A percentile compares a stretch with the other conserved stretches of the same genome.
These are phyloP conservation scores for Penicillium concentricum DNA, from an alignment of 2,329 filamentous ascomycete genomes.

Conservation along the genomic window DNA sequence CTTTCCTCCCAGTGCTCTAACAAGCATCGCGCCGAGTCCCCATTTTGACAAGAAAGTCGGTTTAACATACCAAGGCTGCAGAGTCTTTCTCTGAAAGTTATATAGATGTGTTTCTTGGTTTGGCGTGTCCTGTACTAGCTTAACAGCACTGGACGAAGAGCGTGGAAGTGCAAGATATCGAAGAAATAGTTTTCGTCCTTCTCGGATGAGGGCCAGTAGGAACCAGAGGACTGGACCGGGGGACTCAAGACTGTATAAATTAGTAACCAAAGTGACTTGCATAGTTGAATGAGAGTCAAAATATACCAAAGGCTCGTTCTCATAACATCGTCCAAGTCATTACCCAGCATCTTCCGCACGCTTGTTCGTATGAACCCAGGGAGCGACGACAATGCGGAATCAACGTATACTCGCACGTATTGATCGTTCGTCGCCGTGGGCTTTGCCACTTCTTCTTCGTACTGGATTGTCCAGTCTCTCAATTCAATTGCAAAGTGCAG, in stretches of 20 bases:
- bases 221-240: not conserved
- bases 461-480: constrained; percentile 11
- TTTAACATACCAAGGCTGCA: constrained; percentile 30
- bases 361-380: constrained; percentile 5
- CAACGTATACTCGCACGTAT: constrained; percentile 17
- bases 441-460: constrained; percentile 14
- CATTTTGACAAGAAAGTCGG: constrained; percentile 22
- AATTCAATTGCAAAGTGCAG: constrained; percentile 7
- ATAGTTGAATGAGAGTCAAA: not conserved
- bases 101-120: constrained; percentile 14
- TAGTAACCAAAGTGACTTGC: not conserved
- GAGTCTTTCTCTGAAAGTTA: constrained; percentile 11
- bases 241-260: constrained; percentile 5
- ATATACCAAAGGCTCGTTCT: constrained; percentile 18
- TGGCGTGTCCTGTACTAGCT: constrained; percentile 3
- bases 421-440: constrained; percentile 16
- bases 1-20: constrained; percentile 23
- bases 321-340: constrained; percentile 18
- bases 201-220: not conserved
- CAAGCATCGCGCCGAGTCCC: constrained; percentile 15
- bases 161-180: constrained; percentile 10
- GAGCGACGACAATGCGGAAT: constrained; percentile 11
- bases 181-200: constrained; percentile 1
- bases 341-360: constrained; percentile 17
- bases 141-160: not conserved